phyloP scores from a whole-genome alignment of 306 rosid species.

The Corylus avellana region DNA sequence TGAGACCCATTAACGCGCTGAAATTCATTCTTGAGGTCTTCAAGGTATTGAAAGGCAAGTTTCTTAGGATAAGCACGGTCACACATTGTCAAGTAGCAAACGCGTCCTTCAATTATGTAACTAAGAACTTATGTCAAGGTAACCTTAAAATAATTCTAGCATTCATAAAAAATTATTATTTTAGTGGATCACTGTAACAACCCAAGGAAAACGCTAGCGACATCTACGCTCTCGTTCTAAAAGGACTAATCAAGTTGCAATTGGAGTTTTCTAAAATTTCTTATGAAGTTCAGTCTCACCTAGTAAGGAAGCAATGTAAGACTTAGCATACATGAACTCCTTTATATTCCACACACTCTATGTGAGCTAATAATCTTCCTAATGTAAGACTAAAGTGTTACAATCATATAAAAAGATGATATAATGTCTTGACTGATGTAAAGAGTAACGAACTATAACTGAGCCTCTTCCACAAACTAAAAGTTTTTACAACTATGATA shows the following conservation, averaged over 20 bases:
- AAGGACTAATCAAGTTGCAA: no score
- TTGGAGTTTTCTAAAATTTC: no score
- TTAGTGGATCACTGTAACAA: neutral
- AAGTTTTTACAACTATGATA: neutral
- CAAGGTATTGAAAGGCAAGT: constrained; percentile 98
- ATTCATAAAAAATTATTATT: neutral
- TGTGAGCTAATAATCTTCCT: no score
- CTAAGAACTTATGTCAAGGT: constrained; percentile 68
- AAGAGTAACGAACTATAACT: neutral
- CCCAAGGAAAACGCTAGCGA: no score
- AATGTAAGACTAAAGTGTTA: no score
- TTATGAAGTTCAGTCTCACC: no score
- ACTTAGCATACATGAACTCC: no score
- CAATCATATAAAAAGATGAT: neutral
- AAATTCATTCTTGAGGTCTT: constrained; percentile 94
- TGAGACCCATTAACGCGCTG: constrained; percentile 90
- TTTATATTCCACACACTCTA: no score
- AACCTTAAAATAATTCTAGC: constrained; percentile 16
- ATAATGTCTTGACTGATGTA: neutral
- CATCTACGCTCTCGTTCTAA: no score
- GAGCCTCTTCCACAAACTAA: neutral
- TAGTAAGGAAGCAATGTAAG: no score
- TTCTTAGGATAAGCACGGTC: constrained; percentile 98
- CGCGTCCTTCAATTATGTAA: constrained; percentile 93
- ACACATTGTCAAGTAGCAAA: constrained; percentile 94